Conservation (phyloP, 768 basidiomycete genomes). For the Podaxis sp. region DNA sequence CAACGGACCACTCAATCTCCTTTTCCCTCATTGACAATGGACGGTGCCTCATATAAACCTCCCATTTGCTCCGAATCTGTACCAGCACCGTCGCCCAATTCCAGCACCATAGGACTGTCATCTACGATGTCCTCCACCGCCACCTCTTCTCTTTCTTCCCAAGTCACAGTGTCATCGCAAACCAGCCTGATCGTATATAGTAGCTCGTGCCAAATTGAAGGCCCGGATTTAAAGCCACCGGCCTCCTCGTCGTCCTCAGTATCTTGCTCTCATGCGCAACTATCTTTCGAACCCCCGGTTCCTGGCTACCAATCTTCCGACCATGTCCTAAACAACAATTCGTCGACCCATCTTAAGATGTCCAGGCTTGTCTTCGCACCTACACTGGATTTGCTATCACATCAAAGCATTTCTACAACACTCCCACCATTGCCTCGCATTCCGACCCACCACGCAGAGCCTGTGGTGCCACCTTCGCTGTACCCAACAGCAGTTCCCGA, state of each 20-base stretch:
- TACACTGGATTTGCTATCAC: slow-evolving; percentile 66
- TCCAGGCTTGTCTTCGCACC: slow-evolving; percentile 59
- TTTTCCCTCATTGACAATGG: slow-evolving; percentile 15
- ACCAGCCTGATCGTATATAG: slow-evolving; percentile 25
- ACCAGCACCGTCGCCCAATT: slow-evolving; percentile 51
- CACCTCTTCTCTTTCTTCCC: slow-evolving; percentile 25
- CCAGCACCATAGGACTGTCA: slow-evolving; percentile 52
- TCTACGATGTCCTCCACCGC: slow-evolving; percentile 44
- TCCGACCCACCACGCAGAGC: slow-evolving; percentile 46
- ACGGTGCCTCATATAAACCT: slow-evolving; percentile 18
- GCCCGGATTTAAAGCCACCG: slow-evolving; percentile 44
- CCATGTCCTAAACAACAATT: slow-evolving; percentile 55
- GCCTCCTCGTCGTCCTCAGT: slow-evolving; percentile 34
- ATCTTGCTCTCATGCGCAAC: slow-evolving; percentile 37
- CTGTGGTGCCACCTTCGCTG: slow-evolving; percentile 31
- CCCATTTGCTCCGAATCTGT: slow-evolving; percentile 36
- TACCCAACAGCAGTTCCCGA: slow-evolving; percentile 34
- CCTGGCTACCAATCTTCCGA: slow-evolving; percentile 45
- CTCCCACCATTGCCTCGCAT: slow-evolving; percentile 68
- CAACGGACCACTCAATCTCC: slow-evolving; percentile 21
- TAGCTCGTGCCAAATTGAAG: slow-evolving; percentile 46
- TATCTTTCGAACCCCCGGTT: slow-evolving; percentile 54
- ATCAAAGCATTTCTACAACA: slow-evolving; percentile 76
- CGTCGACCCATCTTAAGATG: slow-evolving; percentile 62
- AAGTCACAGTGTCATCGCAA: slow-evolving; percentile 51